A percentile compares a stretch with the other conserved stretches of the same genome.
Evolutionary conservation across 2,329 filamentous ascomycete species (phyloP).

Genomic region (Aspergillus niger): DNA sequence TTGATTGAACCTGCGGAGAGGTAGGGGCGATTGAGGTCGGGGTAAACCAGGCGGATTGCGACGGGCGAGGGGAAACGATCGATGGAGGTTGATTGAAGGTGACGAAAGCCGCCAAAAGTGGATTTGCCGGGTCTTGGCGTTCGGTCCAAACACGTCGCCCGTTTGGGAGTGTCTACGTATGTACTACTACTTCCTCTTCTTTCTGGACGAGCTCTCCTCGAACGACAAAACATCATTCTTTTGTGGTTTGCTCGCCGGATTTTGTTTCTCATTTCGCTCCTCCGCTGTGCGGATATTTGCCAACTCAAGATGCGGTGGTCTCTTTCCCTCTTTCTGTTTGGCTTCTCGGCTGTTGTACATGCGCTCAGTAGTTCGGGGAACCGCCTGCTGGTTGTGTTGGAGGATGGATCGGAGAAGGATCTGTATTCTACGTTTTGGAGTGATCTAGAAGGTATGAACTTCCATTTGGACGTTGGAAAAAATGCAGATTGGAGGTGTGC

Average conservation of each 20-base stretch:
- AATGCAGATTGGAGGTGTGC: conserved; percentile 2
- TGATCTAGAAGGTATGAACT: conserved; percentile 48
- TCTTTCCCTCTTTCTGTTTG: conserved; percentile 68
- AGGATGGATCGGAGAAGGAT: conserved; percentile 77
- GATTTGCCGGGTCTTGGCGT: conserved; percentile 39
- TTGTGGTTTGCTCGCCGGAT: conserved; percentile 7
- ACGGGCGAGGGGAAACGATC: conserved; percentile 18
- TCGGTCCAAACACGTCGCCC: conserved; percentile 48
- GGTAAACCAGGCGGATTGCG: conserved; percentile 8
- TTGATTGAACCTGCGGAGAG: background rate
- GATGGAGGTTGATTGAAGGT: conserved; percentile 29
- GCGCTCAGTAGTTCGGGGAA: conserved; percentile 78
- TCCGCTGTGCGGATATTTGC: conserved; percentile 36
- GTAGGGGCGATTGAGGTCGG: conserved; percentile 1
- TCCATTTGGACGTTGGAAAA: background rate
- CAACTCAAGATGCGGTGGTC: conserved; percentile 69
- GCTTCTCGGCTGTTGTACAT: conserved; percentile 55
- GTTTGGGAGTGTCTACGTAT: conserved; percentile 23
- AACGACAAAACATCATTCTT: conserved; percentile 11
- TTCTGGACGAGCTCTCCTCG: conserved; percentile 22
- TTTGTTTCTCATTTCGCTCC: conserved; percentile 21
- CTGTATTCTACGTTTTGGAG: conserved; percentile 75
- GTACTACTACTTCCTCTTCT: conserved; percentile 8
- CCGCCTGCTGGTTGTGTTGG: conserved; percentile 81
- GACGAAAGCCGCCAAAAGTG: conserved; percentile 34